Conservation (phyloP, 768 basidiomycete species). For the Mycena rebaudengoi region DNA sequence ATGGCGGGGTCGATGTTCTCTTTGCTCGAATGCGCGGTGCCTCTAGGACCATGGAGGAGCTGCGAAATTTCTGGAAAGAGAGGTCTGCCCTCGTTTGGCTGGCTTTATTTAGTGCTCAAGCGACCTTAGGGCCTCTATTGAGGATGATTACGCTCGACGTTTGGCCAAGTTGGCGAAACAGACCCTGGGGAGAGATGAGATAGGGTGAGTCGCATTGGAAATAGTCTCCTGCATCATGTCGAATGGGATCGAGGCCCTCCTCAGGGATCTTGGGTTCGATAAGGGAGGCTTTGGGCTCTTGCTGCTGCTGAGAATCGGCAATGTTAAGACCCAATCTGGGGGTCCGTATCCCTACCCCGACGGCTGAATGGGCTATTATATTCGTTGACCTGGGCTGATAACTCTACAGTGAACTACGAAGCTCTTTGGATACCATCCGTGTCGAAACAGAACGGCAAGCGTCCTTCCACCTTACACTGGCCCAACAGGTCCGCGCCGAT, state of each 20-base stretch:
- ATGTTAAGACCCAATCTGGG: too few species aligned
- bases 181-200: conserved; percentile 87
- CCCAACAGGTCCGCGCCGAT: conserved; percentile 77
- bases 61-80: conserved; percentile 92
- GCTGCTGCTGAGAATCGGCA: too few species aligned
- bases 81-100: conserved; percentile 60
- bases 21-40: conserved; percentile 91
- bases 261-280: too few species aligned
- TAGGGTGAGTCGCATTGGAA: conserved; percentile 70
- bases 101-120: conserved; percentile 13
- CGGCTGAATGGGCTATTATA: not conserved
- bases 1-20: conserved; percentile 91
- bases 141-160: conserved; percentile 95
- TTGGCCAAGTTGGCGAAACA: conserved; percentile 81
- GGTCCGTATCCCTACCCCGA: too few species aligned
- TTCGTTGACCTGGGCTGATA: conserved; percentile 25
- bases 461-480: conserved; percentile 73
- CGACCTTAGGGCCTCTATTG: conserved; percentile 75
- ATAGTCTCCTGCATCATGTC: too few species aligned
- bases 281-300: too few species aligned
- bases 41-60: conserved; percentile 86
- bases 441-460: conserved; percentile 88
- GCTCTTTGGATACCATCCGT: conserved; percentile 80
- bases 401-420: conserved; percentile 75
- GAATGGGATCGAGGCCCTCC: not conserved